Evolutionary conservation across 352 stramenopile species (phyloP).

Genomic region (Phytophthora nicotianae): DNA sequence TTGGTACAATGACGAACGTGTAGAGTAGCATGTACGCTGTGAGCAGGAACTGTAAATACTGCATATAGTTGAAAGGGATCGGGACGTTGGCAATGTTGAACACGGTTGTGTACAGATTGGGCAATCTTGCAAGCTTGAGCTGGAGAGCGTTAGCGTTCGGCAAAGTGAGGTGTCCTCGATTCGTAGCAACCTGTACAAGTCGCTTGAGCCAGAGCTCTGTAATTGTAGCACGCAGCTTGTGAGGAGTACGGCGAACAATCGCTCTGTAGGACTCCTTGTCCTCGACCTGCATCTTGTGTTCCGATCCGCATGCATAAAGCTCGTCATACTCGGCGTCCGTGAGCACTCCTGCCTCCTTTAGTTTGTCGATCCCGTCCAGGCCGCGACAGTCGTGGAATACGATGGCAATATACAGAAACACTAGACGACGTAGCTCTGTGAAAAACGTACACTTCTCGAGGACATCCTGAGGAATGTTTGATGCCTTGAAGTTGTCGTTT

Average conservation of each 20-base stretch:
- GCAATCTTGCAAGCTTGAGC: constrained; percentile 68
- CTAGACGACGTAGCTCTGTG: constrained; percentile 71
- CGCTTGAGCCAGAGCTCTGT: constrained; percentile 83
- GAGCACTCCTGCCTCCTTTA: constrained; percentile 61
- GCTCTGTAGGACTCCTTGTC: constrained; percentile 53
- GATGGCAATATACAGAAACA: constrained; percentile 87
- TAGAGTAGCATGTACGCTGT: constrained; percentile 81
- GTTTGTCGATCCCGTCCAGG: constrained; percentile 68
- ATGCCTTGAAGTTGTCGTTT: constrained; percentile 19
- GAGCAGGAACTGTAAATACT: constrained; percentile 78
- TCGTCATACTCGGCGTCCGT: constrained; percentile 75
- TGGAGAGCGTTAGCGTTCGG: constrained; percentile 68
- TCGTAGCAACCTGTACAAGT: constrained; percentile 67
- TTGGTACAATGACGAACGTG: constrained; percentile 83
- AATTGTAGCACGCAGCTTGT: constrained; percentile 78
- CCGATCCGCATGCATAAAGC: constrained; percentile 69
- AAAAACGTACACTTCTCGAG: constrained; percentile 84
- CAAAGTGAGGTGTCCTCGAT: constrained; percentile 60
- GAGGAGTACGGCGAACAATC: constrained; percentile 61
- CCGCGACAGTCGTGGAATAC: constrained; percentile 80
- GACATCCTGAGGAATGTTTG: constrained; percentile 53
- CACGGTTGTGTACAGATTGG: constrained; percentile 77
- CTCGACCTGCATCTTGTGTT: constrained; percentile 49
- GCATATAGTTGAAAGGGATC: constrained; percentile 89
- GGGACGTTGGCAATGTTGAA: constrained; percentile 88